phyloP scores from a whole-genome alignment of 352 stramenopile species.

The Paralagenidium karlingii region DNA sequence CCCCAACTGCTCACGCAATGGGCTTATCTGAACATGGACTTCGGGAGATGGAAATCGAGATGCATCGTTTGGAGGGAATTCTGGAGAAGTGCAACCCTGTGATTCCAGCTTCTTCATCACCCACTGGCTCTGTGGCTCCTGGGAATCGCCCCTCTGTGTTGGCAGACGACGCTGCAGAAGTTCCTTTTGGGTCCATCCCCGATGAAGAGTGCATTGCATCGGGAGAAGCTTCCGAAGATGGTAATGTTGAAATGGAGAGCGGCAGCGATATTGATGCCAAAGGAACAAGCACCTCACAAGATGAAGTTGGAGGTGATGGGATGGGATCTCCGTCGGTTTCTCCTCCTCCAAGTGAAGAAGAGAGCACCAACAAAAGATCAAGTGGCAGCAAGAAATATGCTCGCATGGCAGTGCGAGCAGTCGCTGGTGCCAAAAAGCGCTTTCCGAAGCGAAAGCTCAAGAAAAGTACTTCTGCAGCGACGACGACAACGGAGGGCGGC shows the following conservation, averaged over 20 bases:
- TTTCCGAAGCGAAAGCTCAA: too few species aligned
- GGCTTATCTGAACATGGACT: conserved; percentile 59
- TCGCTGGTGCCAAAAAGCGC: conserved; percentile 26
- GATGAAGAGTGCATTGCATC: not conserved
- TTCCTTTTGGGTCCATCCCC: not conserved
- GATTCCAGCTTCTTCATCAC: not conserved
- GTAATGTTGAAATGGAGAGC: not conserved
- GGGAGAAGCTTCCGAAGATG: not conserved
- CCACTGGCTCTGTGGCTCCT: not conserved
- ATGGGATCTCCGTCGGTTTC: not conserved
- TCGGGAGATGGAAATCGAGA: conserved; percentile 73
- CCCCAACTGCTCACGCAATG: conserved; percentile 70
- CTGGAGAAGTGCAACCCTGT: conserved; percentile 44
- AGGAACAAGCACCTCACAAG: too few species aligned
- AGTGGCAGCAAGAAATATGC: conserved; percentile 36
- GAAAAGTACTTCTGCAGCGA: too few species aligned
- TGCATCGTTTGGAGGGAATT: conserved; percentile 44
- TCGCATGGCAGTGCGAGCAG: conserved; percentile 38
- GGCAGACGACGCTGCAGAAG: not conserved
- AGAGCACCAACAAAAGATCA: too few species aligned
- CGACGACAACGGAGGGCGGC: too few species aligned
- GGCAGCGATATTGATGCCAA: not conserved
- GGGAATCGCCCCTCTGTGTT: not conserved
- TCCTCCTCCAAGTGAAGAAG: conserved; percentile 4
- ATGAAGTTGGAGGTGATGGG: conserved; percentile 3